Percentiles rank a stretch among this genome's conserved stretches.
Conservation (phyloP, 768 basidiomycete genomes). For the Tricholoma terreum region DNA sequence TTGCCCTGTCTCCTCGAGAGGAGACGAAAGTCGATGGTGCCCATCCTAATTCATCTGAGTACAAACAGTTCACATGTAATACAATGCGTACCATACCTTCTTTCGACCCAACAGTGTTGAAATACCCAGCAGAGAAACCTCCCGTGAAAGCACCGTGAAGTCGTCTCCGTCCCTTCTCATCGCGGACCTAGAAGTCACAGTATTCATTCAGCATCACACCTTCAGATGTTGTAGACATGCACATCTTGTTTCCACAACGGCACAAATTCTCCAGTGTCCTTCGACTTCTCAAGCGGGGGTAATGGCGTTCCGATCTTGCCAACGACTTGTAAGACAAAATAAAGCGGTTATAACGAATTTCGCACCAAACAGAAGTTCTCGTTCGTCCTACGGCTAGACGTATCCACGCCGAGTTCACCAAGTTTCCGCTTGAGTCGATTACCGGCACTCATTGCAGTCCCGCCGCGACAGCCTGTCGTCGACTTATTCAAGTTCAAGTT, state of each 20-base stretch:
- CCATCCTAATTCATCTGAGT: constrained; percentile 68
- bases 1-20: constrained; percentile 73
- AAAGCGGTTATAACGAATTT: neutral
- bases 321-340: neutral
- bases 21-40: constrained; percentile 90
- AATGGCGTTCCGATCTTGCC: constrained; percentile 88
- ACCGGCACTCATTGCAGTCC: neutral
- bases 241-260: constrained; percentile 99
- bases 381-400: constrained; percentile 15
- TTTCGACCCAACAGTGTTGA: constrained; percentile 92
- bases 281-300: constrained; percentile 91
- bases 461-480: too few relatives aligned
- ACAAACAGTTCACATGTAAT: neutral
- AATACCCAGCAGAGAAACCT: constrained; percentile 97
- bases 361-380: constrained; percentile 21
- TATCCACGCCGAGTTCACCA: constrained; percentile 18
- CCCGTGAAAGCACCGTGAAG: constrained; percentile 99
- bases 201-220: constrained; percentile 3
- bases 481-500: too few relatives aligned
- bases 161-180: constrained; percentile 88
- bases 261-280: constrained; percentile 91
- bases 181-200: constrained; percentile 59
- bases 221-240: constrained; percentile 16
- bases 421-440: constrained; percentile 19
- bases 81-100: constrained; percentile 59